Evolutionary conservation across 345 rosid genomes (phyloP).

Genomic region (Lepidium aucheri): DNA sequence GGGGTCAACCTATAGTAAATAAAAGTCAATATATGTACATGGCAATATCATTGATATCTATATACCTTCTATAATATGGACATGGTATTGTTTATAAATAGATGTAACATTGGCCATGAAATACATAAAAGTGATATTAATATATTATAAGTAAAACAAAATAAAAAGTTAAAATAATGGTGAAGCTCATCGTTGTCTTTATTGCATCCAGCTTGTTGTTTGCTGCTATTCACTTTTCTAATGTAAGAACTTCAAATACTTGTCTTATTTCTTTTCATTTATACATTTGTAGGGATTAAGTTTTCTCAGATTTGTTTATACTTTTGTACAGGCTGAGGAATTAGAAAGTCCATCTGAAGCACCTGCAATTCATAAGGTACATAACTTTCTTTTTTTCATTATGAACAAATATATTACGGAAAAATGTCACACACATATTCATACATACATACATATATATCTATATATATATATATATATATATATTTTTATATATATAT

Average conservation of each 20-base stretch:
- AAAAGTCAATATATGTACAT: neutral
- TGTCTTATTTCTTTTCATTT: neutral
- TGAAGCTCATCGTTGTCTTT: neutral
- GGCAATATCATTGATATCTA: neutral
- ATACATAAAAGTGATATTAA: neutral
- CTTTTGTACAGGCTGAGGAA: slow-evolving; percentile 1
- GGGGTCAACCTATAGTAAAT: neutral
- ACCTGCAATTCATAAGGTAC: neutral
- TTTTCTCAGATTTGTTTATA: neutral
- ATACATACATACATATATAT: neutral
- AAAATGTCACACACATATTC: neutral
- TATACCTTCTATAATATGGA: slow-evolving; percentile 3
- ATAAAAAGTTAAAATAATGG: neutral
- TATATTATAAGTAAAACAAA: neutral
- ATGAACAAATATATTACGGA: too few species aligned
- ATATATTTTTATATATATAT: neutral
- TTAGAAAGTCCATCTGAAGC: neutral
- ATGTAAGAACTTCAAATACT: neutral
- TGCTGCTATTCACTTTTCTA: slow-evolving; percentile 8
- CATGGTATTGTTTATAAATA: slow-evolving; percentile 10
- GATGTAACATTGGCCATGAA: neutral
- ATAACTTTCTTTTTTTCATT: too few species aligned
- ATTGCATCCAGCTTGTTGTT: neutral
- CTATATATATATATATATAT: neutral
- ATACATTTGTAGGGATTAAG: neutral